These are phyloP conservation scores for Solanum lycopersicoides DNA, from an alignment of 257 asterid genomes.

Conservation along the genomic window DNA sequence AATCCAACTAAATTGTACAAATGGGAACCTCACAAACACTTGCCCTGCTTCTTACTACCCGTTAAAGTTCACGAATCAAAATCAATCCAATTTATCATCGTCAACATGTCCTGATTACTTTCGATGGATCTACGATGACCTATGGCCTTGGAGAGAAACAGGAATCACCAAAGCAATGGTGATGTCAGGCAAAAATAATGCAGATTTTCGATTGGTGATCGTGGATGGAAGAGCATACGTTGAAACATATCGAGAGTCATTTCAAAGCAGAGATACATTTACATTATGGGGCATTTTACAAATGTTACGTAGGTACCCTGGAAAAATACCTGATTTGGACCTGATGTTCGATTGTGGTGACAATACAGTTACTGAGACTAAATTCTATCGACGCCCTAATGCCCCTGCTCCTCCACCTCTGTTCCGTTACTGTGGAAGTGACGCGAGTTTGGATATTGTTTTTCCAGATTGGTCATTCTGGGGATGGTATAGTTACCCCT, in stretches of 20 bases:
- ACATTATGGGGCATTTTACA: constrained; percentile 34
- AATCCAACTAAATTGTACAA: constrained; percentile 27
- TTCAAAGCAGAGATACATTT: constrained; percentile 31
- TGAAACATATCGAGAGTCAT: constrained; percentile 9
- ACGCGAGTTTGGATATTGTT: constrained; percentile 28
- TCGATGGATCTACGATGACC: constrained; percentile 28
- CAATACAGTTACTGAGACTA: constrained; percentile 14
- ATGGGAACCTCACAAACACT: neutral
- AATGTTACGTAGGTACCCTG: constrained; percentile 26
- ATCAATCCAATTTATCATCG: neutral
- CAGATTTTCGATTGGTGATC: constrained; percentile 23
- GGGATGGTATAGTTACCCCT: constrained; percentile 16
- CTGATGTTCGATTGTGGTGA: constrained; percentile 30
- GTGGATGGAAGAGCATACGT: constrained; percentile 24
- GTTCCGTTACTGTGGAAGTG: constrained; percentile 27
- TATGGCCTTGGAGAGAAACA: constrained; percentile 35
- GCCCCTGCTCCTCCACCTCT: constrained; percentile 20
- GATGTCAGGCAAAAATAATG: constrained; percentile 8
- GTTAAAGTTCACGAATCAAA: neutral
- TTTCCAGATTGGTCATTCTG: constrained; percentile 14
- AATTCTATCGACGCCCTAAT: neutral
- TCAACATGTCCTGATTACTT: constrained; percentile 26
- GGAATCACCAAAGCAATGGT: constrained; percentile 27
- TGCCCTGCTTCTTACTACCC: constrained; percentile 34
- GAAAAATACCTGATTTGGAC: constrained; percentile 31